Percentiles rank a stretch among this genome's conserved stretches.
Conservation (phyloP, 192 early-diverging fungal genomes). For the Rhizoclosmatium globosum region DNA sequence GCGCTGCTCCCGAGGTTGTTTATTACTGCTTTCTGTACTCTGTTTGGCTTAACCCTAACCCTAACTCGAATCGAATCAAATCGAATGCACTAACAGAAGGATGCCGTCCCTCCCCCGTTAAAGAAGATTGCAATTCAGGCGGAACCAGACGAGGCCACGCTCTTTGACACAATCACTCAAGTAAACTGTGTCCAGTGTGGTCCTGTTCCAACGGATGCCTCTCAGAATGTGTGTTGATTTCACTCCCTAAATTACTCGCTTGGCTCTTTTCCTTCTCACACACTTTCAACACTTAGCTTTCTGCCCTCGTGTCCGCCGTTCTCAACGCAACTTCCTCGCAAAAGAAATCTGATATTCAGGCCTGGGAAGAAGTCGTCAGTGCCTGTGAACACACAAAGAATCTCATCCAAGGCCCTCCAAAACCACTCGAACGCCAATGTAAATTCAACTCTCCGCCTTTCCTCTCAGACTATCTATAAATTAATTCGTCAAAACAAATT, state of each 20-base stretch:
- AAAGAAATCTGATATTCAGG: conserved; percentile 88
- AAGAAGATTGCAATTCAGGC: conserved; percentile 90
- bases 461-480: not conserved
- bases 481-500: not conserved
- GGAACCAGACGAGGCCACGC: conserved; percentile 69
- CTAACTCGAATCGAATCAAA: not conserved
- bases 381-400: conserved; percentile 82
- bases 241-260: conserved; percentile 11
- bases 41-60: not conserved
- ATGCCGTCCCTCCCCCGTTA: conserved; percentile 80
- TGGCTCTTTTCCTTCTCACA: conserved; percentile 18
- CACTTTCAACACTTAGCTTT: conserved; percentile 54
- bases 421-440: conserved; percentile 47
- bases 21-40: not conserved
- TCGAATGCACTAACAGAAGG: conserved; percentile 43
- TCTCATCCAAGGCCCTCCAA: conserved; percentile 70
- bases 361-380: conserved; percentile 89
- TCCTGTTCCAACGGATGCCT: conserved; percentile 66
- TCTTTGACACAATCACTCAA: conserved; percentile 77
- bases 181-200: conserved; percentile 86
- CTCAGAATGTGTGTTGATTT: not conserved
- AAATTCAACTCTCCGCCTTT: conserved; percentile 33
- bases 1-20: conserved; percentile 32
- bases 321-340: conserved; percentile 81
- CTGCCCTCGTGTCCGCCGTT: conserved; percentile 70